Conservation (phyloP, 2,329 filamentous ascomycete species). For the Bipolaris bicolor region DNA sequence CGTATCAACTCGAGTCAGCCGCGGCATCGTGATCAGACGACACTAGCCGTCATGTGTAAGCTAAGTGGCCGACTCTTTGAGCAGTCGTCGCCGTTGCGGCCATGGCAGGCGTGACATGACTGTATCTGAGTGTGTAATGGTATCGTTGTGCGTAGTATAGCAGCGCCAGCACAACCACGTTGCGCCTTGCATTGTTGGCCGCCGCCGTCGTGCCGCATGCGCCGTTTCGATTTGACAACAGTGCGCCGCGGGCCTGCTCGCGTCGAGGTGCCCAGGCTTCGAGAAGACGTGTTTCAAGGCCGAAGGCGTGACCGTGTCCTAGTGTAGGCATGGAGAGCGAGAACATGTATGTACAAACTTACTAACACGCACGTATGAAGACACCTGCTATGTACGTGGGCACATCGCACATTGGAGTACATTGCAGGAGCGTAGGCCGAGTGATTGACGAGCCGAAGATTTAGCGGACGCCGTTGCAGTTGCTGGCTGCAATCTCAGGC, state of each 20-base stretch:
- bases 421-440: conserved; percentile 20
- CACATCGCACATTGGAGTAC: background rate
- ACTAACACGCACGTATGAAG: too few species aligned
- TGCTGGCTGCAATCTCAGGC: conserved; percentile 7
- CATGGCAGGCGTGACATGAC: background rate
- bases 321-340: too few species aligned
- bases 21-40: conserved; percentile 17
- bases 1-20: conserved; percentile 29
- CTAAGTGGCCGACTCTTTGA: conserved; percentile 25
- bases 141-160: too few species aligned
- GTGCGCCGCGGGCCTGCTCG: conserved; percentile 13
- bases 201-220: conserved; percentile 17
- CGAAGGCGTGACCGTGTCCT: background rate
- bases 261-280: conserved; percentile 13
- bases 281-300: conserved; percentile 22
- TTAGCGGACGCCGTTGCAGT: conserved; percentile 23
- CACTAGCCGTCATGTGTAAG: conserved; percentile 26
- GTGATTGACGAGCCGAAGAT: conserved; percentile 16
- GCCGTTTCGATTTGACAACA: conserved; percentile 20
- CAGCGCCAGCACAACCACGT: conserved; percentile 7
- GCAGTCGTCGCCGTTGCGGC: conserved; percentile 17
- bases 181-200: conserved; percentile 14
- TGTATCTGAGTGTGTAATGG: too few species aligned
- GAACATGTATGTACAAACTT: too few species aligned
- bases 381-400: too few species aligned